Evolutionary conservation across 108 stramenopile species (phyloP).

Genomic region (Pseudonitzschia pungens): DNA sequence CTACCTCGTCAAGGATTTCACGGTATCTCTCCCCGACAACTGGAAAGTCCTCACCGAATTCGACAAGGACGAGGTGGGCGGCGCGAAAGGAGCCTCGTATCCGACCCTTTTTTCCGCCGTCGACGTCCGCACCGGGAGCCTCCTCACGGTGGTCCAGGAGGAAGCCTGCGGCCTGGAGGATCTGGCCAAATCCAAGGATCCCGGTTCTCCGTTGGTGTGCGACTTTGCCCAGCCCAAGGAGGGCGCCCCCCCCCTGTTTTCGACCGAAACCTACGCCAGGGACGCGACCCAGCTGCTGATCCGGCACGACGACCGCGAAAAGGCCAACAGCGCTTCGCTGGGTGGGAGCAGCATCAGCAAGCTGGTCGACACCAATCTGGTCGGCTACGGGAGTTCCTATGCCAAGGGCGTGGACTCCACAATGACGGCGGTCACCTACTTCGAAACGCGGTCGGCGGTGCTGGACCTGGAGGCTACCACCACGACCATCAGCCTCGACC

Average conservation of each 20-base stretch:
- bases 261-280: not conserved
- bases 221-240: not conserved
- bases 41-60: slow-evolving; percentile 8
- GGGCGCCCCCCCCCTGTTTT: not conserved
- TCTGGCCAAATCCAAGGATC: not conserved
- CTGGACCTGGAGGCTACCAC: slow-evolving; percentile 7
- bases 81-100: not conserved
- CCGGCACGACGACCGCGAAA: slow-evolving; percentile 15
- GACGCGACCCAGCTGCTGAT: not conserved
- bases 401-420: not conserved
- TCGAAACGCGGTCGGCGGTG: not conserved
- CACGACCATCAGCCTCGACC: slow-evolving; percentile 3
- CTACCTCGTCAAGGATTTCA: not conserved
- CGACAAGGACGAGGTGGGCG: not conserved
- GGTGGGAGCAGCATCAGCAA: not conserved
- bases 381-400: not conserved
- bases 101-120: slow-evolving; percentile 9
- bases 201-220: not conserved
- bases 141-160: not conserved
- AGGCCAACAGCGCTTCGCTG: not conserved
- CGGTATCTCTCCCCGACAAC: slow-evolving; percentile 1
- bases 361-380: not conserved
- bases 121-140: not conserved
- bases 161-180: not conserved
- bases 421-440: not conserved